Percentiles rank a stretch among this genome's conserved stretches.
Conservation (phyloP, 106 monocot species). For the Chionographis japonica region DNA sequence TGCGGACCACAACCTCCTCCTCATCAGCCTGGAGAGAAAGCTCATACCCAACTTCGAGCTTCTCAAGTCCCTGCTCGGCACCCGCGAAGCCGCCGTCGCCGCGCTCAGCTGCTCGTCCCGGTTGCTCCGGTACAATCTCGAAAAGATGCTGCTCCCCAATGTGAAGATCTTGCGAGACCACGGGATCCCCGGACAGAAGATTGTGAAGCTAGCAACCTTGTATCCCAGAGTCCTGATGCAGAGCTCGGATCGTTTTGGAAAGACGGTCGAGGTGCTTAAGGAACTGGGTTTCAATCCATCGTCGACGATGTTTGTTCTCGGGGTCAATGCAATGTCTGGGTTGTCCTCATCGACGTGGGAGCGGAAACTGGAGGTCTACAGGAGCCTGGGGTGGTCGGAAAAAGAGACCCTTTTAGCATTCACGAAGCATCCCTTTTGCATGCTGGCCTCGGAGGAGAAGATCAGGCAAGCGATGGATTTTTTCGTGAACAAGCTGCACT, state of each 20-base stretch:
- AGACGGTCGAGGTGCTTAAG: slow-evolving; percentile 1
- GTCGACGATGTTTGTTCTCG: slow-evolving; percentile 16
- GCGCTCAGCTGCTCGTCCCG: slow-evolving; percentile 1
- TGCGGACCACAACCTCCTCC: slow-evolving; percentile 4
- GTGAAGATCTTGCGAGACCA: slow-evolving; percentile 15
- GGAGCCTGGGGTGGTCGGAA: slow-evolving; percentile 50
- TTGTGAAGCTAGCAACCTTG: slow-evolving; percentile 9
- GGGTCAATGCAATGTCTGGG: slow-evolving; percentile 3
- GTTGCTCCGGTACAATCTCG: slow-evolving; percentile 8
- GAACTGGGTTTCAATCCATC: slow-evolving; percentile 23
- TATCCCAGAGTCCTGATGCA: slow-evolving; percentile 10
- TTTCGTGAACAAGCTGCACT: slow-evolving; percentile 15
- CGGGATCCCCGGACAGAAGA: slow-evolving; percentile 14
- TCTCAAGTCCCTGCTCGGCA: slow-evolving; percentile 22
- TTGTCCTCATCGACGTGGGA: slow-evolving; percentile 20
- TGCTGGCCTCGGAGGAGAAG: slow-evolving; percentile 24
- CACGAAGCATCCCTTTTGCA: slow-evolving; percentile 24
- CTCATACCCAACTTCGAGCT: slow-evolving; percentile 8
- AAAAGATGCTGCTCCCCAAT: slow-evolving; percentile 16
- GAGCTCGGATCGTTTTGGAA: slow-evolving; percentile 3
- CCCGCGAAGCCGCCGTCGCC: not conserved
- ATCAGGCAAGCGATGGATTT: slow-evolving; percentile 23
- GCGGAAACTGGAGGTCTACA: slow-evolving; percentile 21
- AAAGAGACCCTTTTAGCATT: slow-evolving; percentile 31
- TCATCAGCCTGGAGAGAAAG: not conserved